phyloP scores from a whole-genome alignment of 2,329 filamentous ascomycete species.

The Phialocephala subalpina region DNA sequence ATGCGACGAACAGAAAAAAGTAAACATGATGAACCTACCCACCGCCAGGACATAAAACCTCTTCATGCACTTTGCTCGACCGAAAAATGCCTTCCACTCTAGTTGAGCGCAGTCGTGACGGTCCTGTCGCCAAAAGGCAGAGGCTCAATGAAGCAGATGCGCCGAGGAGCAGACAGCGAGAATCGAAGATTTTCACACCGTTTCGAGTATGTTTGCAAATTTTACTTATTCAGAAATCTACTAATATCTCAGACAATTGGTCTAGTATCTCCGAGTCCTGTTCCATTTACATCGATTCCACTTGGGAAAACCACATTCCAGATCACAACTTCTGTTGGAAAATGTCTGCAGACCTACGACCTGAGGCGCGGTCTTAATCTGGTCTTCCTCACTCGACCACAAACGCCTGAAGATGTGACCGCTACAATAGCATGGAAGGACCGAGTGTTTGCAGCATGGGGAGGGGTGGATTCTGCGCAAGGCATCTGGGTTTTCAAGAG shows the following conservation, averaged over 20 bases:
- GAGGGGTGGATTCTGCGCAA: slow-evolving; percentile 61
- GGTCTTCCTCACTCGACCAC: slow-evolving; percentile 90
- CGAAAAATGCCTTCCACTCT: slow-evolving; percentile 53
- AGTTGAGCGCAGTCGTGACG: slow-evolving; percentile 55
- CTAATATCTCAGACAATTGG: slow-evolving; percentile 76
- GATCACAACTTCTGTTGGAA: slow-evolving; percentile 93
- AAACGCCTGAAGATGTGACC: slow-evolving; percentile 86
- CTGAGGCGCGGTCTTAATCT: slow-evolving; percentile 88
- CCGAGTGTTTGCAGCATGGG: slow-evolving; percentile 89
- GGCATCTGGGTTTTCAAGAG: slow-evolving; percentile 93
- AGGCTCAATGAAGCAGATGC: slow-evolving; percentile 60
- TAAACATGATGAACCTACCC: not conserved
- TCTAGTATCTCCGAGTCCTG: slow-evolving; percentile 86
- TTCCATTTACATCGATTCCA: slow-evolving; percentile 89
- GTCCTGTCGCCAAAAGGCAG: slow-evolving; percentile 79
- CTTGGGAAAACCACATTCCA: slow-evolving; percentile 96
- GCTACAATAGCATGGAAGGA: slow-evolving; percentile 90
- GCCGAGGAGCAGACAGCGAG: slow-evolving; percentile 51
- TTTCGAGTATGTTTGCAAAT: slow-evolving; percentile 74
- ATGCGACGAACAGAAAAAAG: slow-evolving; percentile 11
- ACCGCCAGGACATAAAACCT: slow-evolving; percentile 6
- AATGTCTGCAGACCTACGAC: slow-evolving; percentile 94
- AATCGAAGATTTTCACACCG: slow-evolving; percentile 89
- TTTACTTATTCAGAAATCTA: not conserved
- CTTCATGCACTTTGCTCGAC: not conserved